phyloP scores from a whole-genome alignment of 768 basidiomycete genomes.

The Panaeolus papilionaceus region DNA sequence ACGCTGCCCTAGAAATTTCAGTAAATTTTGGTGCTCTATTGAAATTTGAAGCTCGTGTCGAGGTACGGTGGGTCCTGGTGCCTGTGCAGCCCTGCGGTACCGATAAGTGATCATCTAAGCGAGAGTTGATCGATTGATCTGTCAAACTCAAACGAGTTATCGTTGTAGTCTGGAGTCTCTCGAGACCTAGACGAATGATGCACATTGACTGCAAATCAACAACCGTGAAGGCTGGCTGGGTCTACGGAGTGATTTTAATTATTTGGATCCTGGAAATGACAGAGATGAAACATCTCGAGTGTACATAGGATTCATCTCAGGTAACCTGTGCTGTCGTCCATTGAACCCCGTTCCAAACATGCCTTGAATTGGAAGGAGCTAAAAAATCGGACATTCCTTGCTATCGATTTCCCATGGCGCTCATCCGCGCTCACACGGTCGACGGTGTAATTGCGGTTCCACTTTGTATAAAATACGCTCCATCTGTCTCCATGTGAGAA shows the following conservation, averaged over 20 bases:
- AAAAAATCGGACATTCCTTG: constrained; percentile 11
- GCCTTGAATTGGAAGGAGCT: constrained; percentile 8
- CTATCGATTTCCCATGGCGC: constrained; percentile 12
- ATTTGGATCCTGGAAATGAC: neutral
- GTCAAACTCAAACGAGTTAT: constrained; percentile 8
- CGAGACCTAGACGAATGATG: neutral
- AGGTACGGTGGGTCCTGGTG: constrained; percentile 3
- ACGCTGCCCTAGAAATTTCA: too few relatives aligned
- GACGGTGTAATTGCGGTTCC: neutral
- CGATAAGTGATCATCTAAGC: constrained; percentile 8
- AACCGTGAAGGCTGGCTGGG: neutral
- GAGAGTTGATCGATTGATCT: constrained; percentile 7
- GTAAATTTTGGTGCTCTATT: neutral
- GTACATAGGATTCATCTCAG: neutral
- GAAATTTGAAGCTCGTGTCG: neutral
- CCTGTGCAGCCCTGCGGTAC: constrained; percentile 9
- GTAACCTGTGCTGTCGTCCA: neutral
- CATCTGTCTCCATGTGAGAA: constrained; percentile 11
- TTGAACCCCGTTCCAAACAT: neutral
- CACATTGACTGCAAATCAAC: too few relatives aligned
- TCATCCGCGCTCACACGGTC: constrained; percentile 6
- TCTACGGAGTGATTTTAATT: neutral
- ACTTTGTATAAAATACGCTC: neutral
- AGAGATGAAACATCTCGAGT: neutral
- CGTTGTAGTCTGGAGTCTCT: constrained; percentile 10